Percentiles rank a stretch among this genome's conserved stretches.
Evolutionary conservation across 768 basidiomycete species (phyloP).

Genomic region (Naganishia antarctica): DNA sequence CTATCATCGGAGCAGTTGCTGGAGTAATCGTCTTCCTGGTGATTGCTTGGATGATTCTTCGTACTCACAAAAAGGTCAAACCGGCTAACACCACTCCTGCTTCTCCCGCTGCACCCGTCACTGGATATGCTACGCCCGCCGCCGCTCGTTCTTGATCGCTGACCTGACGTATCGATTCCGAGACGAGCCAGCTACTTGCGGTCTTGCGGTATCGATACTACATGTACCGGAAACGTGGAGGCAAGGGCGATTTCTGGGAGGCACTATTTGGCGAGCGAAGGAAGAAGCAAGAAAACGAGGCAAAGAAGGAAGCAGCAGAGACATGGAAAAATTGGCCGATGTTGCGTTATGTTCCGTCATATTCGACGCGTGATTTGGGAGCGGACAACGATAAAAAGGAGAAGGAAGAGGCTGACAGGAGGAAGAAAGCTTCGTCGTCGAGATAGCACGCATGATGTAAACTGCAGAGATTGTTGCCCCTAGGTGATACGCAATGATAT

Average conservation of each 20-base stretch:
- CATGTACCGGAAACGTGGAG: slow-evolving; percentile 18
- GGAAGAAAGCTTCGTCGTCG: no score
- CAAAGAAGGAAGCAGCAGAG: slow-evolving; percentile 10
- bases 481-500: no score
- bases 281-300: not conserved
- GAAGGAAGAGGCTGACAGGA: slow-evolving; percentile 10
- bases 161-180: not conserved
- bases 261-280: slow-evolving; percentile 20
- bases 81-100: slow-evolving; percentile 4
- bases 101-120: not conserved
- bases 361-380: slow-evolving; percentile 17
- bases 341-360: slow-evolving; percentile 27
- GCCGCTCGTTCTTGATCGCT: not conserved
- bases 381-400: slow-evolving; percentile 24
- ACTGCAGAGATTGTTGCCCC: no score
- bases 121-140: no score
- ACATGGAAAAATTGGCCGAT: slow-evolving; percentile 28
- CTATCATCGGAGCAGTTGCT: slow-evolving; percentile 11
- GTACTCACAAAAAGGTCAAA: not conserved
- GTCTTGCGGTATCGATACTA: slow-evolving; percentile 17
- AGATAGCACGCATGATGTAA: no score
- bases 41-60: slow-evolving; percentile 7
- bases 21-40: slow-evolving; percentile 18
- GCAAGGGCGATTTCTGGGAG: slow-evolving; percentile 22
- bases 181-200: not conserved